Evolutionary conservation across 176 grass and related monocot species (phyloP).

Genomic region (Elaeis guineensis): DNA sequence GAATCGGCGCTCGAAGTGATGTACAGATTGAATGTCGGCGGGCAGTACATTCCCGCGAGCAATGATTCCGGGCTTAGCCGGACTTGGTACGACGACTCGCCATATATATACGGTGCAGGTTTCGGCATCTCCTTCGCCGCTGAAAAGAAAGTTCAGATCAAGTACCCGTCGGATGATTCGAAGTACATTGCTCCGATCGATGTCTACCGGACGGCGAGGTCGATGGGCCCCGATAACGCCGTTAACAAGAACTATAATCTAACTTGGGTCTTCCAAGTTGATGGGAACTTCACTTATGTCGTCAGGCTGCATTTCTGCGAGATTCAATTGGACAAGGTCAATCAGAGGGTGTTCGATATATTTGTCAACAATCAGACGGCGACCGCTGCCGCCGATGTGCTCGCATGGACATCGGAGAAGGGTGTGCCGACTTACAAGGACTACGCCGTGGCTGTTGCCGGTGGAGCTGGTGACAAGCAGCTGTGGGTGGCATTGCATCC

Average conservation of each 20-base stretch:
- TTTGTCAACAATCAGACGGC: constrained; percentile 11
- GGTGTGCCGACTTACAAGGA: constrained; percentile 8
- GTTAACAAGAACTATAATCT: constrained; percentile 10
- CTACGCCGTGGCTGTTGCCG: not conserved
- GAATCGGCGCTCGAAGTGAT: not conserved
- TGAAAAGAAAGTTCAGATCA: not conserved
- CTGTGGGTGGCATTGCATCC: constrained; percentile 12
- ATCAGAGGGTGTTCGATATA: constrained; percentile 15
- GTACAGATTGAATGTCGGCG: constrained; percentile 11
- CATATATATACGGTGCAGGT: constrained; percentile 6
- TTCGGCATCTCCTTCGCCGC: constrained; percentile 7
- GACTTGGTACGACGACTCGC: constrained; percentile 18
- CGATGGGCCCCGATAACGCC: not conserved
- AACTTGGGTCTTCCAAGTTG: constrained; percentile 8
- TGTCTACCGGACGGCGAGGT: constrained; percentile 13
- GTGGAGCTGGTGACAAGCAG: not conserved
- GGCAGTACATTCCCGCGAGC: constrained; percentile 3
- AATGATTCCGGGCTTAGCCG: constrained; percentile 8
- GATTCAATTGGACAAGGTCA: constrained; percentile 6
- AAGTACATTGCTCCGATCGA: not conserved
- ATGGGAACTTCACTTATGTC: constrained; percentile 11
- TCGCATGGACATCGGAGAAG: not conserved
- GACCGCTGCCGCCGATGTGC: not conserved
- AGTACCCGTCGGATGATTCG: not conserved
- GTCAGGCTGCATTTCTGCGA: constrained; percentile 14